phyloP scores from a whole-genome alignment of 1,284 basidiomycete genomes.

The Puccinia horiana region DNA sequence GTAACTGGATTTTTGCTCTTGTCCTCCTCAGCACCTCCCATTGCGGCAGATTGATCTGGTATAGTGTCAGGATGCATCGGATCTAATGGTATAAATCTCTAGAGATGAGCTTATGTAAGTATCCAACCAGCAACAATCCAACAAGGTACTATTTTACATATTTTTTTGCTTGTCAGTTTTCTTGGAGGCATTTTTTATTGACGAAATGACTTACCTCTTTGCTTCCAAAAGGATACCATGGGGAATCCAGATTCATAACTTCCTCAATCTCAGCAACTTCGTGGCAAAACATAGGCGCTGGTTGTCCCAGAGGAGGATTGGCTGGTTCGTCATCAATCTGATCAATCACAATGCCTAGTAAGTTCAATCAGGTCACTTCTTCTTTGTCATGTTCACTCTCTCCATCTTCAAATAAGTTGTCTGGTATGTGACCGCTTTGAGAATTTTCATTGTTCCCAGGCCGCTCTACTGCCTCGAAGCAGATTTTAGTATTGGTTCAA shows the following conservation, averaged over 20 bases:
- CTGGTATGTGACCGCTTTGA: neutral
- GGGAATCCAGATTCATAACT: neutral
- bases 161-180: neutral
- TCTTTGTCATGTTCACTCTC: conserved; percentile 3
- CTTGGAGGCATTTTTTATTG: neutral
- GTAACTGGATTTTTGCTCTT: neutral
- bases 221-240: neutral
- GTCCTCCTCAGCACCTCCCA: neutral
- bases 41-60: neutral
- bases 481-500: neutral
- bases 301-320: neutral
- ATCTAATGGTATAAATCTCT: neutral
- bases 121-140: neutral
- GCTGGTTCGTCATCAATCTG: neutral
- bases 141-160: neutral
- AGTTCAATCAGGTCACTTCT: neutral
- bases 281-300: neutral
- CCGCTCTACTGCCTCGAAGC: neutral
- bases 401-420: neutral
- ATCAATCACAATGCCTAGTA: neutral
- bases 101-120: neutral
- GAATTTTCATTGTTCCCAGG: neutral
- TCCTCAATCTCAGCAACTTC: neutral
- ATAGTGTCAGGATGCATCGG: neutral
- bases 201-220: neutral